Percentiles rank a stretch among this genome's conserved stretches.
These are phyloP conservation scores for Borovskyia barvae DNA, from an alignment of 208 protist genomes.

Conservation along the genomic window DNA sequence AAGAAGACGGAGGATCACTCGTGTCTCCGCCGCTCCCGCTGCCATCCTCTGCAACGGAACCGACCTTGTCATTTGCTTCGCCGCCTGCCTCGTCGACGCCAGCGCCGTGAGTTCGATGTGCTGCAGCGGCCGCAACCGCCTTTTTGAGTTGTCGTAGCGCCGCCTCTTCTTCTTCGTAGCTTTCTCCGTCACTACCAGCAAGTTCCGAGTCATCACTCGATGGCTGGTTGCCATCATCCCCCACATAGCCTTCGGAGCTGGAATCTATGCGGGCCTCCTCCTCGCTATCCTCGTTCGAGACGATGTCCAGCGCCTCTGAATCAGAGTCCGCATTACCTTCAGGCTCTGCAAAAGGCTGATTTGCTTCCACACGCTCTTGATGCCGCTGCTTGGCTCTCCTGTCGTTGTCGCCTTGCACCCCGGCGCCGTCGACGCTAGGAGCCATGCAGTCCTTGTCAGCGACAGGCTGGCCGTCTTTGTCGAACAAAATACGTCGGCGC, in stretches of 20 bases:
- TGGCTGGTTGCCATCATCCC: constrained; percentile 61
- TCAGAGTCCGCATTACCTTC: too few relatives aligned
- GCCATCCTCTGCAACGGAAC: background rate
- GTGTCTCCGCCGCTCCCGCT: background rate
- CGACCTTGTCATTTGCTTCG: constrained; percentile 7
- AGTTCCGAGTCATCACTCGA: constrained; percentile 41
- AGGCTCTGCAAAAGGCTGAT: too few relatives aligned
- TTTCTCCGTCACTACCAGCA: constrained; percentile 22
- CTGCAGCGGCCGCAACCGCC: constrained; percentile 13
- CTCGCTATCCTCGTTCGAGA: constrained; percentile 10
- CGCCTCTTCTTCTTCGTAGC: constrained; percentile 18
- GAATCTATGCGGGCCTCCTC: constrained; percentile 8
- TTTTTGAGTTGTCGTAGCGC: constrained; percentile 24
- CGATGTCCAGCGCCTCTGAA: too few relatives aligned
- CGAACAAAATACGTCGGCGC: constrained; percentile 11
- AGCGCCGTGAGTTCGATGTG: background rate
- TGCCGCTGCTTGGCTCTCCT: too few relatives aligned
- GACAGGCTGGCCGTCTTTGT: constrained; percentile 21
- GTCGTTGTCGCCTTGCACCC: background rate
- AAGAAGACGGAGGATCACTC: too few relatives aligned
- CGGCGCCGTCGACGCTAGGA: background rate
- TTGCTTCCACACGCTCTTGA: too few relatives aligned
- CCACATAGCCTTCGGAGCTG: constrained; percentile 38
- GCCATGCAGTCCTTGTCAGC: background rate
- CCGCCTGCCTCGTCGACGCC: background rate